Base-by-base conservation (phyloP, 2,329 filamentous ascomycete genomes). In the Trichoderma gracile region DNA sequence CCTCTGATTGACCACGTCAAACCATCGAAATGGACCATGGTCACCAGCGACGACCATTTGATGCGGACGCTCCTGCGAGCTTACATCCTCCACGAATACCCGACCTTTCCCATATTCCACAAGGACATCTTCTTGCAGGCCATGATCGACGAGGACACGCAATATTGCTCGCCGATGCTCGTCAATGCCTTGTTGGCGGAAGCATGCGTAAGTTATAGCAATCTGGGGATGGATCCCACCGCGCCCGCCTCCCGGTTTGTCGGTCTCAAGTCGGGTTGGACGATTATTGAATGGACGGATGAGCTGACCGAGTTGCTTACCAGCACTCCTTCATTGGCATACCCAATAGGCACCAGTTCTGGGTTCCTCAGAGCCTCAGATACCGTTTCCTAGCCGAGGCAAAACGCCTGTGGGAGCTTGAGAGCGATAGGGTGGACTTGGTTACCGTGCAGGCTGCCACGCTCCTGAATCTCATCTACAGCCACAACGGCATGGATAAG, bases 301-400 rank as follows among this genome's bases (percentile, higher is more conserved):
- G 23, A 12, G 49, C 47, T 54, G 19, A 54, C 43, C 21, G 2
- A 25, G 23, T 27, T 30, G 9, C 23, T 15, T 21, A 10, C 23
- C 30, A 63, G 60, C 60, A 56, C 27, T 56, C 43, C 42, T 40
- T 42, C 14, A 56, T 63, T 17, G 53, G 21, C 21, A 56, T 63
- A 55, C 60, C 60, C 25, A 49, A 55, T 3, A 43, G 60, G 4
- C 15, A 50, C 6, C 71, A 75, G 64, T 75, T 71, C 45, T 78
- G 76, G 76, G 71, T 75, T 45, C 75, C 76, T 1, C 70, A 73
- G 21, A 74, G 66, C 6, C 67, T 77, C 4, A 67, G 68, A 1
- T 77, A 77, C 63, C 71, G 73, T 58, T 78, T 78, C 54, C 65
- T 77, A 9, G 73, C 73, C 33, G 76, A 78, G 65, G 72, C 75